phyloP scores from a whole-genome alignment of 2,329 filamentous ascomycete species.

The Ophiocordyceps camponoti-floridani region DNA sequence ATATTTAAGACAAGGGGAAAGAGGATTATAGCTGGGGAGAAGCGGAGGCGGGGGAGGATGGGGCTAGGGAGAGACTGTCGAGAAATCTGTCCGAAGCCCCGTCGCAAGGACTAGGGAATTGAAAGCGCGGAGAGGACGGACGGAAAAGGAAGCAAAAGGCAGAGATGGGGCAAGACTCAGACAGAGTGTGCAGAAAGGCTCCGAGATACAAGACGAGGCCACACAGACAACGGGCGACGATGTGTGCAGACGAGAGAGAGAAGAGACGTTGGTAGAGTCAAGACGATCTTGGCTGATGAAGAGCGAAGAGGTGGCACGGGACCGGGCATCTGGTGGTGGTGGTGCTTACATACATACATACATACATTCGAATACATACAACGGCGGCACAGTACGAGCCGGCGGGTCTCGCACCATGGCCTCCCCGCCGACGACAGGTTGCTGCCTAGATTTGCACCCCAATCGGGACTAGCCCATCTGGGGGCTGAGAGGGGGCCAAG shows the following conservation, averaged over 20 bases:
- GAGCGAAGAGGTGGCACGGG: neutral
- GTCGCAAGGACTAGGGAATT: neutral
- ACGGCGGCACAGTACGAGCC: neutral
- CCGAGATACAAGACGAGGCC: neutral
- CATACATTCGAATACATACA: neutral
- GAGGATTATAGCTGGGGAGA: neutral
- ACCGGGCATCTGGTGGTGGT: neutral
- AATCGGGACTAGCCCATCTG: constrained; percentile 4
- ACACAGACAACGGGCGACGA: too few species aligned
- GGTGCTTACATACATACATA: neutral
- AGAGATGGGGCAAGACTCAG: neutral
- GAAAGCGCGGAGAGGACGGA: too few species aligned
- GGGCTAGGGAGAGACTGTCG: neutral
- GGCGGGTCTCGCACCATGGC: neutral
- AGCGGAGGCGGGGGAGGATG: neutral
- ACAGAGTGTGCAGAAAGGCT: neutral
- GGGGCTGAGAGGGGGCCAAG: neutral
- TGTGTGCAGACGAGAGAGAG: too few species aligned
- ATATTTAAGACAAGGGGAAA: neutral
- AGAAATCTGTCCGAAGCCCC: neutral
- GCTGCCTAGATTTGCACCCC: constrained; percentile 6
- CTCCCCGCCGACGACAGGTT: constrained; percentile 2
- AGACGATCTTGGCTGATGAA: neutral
- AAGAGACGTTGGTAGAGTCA: neutral
- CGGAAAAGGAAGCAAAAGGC: neutral